Evolutionary conservation across 352 stramenopile genomes (phyloP).

Genomic region (Globisporangium nodosum): DNA sequence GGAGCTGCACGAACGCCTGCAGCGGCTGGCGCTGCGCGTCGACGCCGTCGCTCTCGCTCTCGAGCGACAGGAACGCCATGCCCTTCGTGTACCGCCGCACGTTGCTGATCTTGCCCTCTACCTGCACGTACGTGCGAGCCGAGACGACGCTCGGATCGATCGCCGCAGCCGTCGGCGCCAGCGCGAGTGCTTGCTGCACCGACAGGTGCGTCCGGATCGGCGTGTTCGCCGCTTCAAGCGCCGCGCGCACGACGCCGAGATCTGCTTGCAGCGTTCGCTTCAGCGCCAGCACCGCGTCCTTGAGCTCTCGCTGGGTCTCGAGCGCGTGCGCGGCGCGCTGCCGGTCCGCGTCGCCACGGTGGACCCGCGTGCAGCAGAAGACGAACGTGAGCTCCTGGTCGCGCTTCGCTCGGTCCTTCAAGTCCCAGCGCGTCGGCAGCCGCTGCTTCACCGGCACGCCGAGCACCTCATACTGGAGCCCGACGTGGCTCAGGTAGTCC

Average conservation of each 20-base stretch:
- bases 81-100: slow-evolving; percentile 42
- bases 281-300: slow-evolving; percentile 13
- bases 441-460: slow-evolving; percentile 16
- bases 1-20: slow-evolving; percentile 35
- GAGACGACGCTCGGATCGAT: slow-evolving; percentile 10
- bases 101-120: slow-evolving; percentile 27
- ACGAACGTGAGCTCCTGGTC: slow-evolving; percentile 28
- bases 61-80: slow-evolving; percentile 40
- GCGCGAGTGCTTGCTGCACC: slow-evolving; percentile 11
- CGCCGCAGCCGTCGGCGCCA: slow-evolving; percentile 14
- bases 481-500: slow-evolving; percentile 40
- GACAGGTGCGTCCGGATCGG: slow-evolving; percentile 2
- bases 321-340: neutral
- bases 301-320: slow-evolving; percentile 4
- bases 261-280: slow-evolving; percentile 16
- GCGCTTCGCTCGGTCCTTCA: slow-evolving; percentile 8
- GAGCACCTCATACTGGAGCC: slow-evolving; percentile 26
- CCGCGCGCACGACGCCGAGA: slow-evolving; percentile 7
- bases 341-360: neutral
- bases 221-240: slow-evolving; percentile 1
- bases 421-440: neutral
- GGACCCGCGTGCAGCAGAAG: slow-evolving; percentile 23
- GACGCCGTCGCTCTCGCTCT: neutral
- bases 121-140: slow-evolving; percentile 25
- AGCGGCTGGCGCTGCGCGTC: slow-evolving; percentile 12